Conservation (phyloP, 148 eudicot genomes). For the Mesembryanthemum crystallinum region DNA sequence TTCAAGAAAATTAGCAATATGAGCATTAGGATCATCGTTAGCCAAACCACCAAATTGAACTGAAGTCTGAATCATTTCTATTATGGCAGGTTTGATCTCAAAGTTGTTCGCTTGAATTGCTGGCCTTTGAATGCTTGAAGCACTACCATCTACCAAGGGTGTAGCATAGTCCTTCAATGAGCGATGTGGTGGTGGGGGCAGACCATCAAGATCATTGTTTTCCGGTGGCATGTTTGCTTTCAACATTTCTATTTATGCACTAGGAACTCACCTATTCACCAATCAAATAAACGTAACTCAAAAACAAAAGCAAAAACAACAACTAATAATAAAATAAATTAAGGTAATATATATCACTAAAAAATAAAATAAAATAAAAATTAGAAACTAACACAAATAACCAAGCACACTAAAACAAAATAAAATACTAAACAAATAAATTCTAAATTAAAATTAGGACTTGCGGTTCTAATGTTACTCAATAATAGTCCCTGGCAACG, state of each 20-base stretch:
- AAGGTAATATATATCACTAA: not conserved
- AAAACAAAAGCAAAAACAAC: too few species aligned
- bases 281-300: too few species aligned
- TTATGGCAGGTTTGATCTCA: not conserved
- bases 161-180: not conserved
- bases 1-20: not conserved
- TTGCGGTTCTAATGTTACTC: not conserved
- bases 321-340: too few species aligned
- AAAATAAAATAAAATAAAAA: too few species aligned
- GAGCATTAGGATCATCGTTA: not conserved
- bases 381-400: not conserved
- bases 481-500: not conserved
- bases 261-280: not conserved
- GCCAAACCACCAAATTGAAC: not conserved
- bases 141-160: not conserved
- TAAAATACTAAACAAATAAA: not conserved
- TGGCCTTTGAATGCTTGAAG: not conserved
- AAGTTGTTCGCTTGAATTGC: not conserved
- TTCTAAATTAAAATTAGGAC: not conserved
- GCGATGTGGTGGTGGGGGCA: too few species aligned
- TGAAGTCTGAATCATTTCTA: not conserved
- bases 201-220: not conserved
- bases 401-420: not conserved
- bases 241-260: not conserved
- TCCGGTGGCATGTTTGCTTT: not conserved